A percentile compares a stretch with the other conserved stretches of the same genome.
Conservation (phyloP, 2,329 filamentous ascomycete species). For the Epichloe gansuensis region DNA sequence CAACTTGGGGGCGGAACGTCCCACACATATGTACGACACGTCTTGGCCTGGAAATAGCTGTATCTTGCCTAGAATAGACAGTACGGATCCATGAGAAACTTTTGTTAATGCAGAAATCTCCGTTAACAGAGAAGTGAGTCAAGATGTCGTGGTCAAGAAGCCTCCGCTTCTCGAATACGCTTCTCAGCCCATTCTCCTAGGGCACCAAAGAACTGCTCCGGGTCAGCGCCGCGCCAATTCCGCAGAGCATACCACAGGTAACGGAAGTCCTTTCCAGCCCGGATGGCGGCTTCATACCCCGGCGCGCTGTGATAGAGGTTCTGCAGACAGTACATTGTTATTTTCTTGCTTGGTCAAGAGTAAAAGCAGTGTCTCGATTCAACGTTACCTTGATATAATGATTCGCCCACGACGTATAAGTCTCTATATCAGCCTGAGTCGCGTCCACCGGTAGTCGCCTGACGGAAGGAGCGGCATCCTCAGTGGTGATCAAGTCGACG, state of each 20-base stretch:
- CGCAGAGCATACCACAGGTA: not conserved
- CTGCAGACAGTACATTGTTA: not conserved
- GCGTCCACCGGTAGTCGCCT: constrained; percentile 11
- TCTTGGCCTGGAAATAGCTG: too few species aligned
- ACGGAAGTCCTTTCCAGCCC: not conserved
- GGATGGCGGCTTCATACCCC: not conserved
- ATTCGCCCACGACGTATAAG: constrained; percentile 13
- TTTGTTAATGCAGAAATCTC: too few species aligned
- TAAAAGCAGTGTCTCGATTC: not conserved
- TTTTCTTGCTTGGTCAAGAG: too few species aligned
- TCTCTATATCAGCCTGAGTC: constrained; percentile 5
- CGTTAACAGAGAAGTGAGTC: too few species aligned
- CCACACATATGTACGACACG: too few species aligned
- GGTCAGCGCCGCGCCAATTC: constrained; percentile 9
- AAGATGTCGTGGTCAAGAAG: too few species aligned
- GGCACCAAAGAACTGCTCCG: not conserved
- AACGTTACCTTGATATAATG: constrained; percentile 15
- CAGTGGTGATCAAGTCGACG: constrained; percentile 9
- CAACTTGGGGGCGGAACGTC: too few species aligned
- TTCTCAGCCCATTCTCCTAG: not conserved
- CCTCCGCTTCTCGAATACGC: too few species aligned
- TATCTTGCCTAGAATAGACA: too few species aligned
- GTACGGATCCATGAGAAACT: too few species aligned
- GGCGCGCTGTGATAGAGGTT: not conserved
- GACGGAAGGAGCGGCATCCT: constrained; percentile 11